Base-by-base conservation (phyloP, 805 yeast genomes). In the Pichia paraexigua region DNA sequence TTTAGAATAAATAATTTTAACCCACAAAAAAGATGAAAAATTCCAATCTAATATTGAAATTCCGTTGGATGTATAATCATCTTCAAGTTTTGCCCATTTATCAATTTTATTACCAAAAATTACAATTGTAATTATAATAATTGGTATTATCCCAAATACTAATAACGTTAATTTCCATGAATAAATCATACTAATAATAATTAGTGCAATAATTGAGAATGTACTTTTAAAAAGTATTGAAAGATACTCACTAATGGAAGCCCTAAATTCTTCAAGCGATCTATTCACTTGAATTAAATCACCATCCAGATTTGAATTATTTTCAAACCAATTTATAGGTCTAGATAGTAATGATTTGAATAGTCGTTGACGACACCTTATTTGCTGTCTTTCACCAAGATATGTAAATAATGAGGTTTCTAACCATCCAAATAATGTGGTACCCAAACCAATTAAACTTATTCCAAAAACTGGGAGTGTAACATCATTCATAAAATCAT, bases 111-210 rank as follows among this genome's bases (percentile, higher is more conserved):
- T 70, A 0, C 90, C 80, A 51, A 84, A 76, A 0, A 73, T 37
- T 39, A 70, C 65, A 1, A 85, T 80, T 3, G 76, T 55, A 0
- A 73, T 10, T 0, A 73, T 72, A 52, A 92, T 77, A 0, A 90
- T 35, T 0, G 99, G 99, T 5, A 88, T 58, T 4, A 85, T 74
- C 1, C 88, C 83, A 53, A 92, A 60, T n/a, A 85, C 79, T 1
- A 94, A 77, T 25, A 94, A 67, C 0, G 97, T 87, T 12, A 94
- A 72, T 4, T 87, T 75, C 97, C 97, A 92, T 3, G 95, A 87
- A 54, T 81, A 83, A 54, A 77, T 76, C 63, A 94, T 77, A 1
- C 96, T 82, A 0, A 86, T 79, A 1, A 79, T 74, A 1, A 84
- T 62, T 12, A 85, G 66, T 0, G 85, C 79, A 5, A 78, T 49